Percentiles rank a stretch among this genome's conserved stretches.
phyloP scores from a whole-genome alignment of 352 stramenopile species.

The Globisporangium apiculatum region DNA sequence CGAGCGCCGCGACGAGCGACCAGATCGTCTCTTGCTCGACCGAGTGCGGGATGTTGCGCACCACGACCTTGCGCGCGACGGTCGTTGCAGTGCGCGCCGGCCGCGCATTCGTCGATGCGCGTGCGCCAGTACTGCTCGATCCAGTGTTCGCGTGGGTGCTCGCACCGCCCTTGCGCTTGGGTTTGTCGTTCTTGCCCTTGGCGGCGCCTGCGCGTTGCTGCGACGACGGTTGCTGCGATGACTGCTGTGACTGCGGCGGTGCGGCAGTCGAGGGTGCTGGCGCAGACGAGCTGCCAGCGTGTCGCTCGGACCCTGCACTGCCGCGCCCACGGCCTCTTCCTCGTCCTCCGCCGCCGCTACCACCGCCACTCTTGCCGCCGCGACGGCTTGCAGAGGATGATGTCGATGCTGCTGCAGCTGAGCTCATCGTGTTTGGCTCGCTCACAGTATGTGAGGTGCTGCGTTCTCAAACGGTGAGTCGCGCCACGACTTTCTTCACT shows the following conservation, averaged over 20 bases:
- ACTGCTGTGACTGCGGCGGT: background rate
- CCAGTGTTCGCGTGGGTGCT: conserved; percentile 1
- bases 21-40: conserved; percentile 30
- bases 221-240: background rate
- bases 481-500: background rate
- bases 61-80: conserved; percentile 55
- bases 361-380: conserved; percentile 1
- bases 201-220: background rate
- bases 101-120: conserved; percentile 7
- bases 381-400: background rate
- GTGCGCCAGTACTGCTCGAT: conserved; percentile 5
- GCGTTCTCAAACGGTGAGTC: background rate
- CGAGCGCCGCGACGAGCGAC: conserved; percentile 28
- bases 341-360: conserved; percentile 3
- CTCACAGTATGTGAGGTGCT: no score
- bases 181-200: conserved; percentile 12
- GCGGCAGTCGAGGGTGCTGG: background rate
- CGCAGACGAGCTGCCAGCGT: background rate
- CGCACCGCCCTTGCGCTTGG: conserved; percentile 19
- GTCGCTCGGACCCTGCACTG: background rate
- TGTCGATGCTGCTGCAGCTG: background rate
- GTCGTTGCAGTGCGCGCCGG: conserved; percentile 26
- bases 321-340: conserved; percentile 7
- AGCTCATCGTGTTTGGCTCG: background rate
- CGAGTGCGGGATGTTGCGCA: conserved; percentile 57